A percentile compares a stretch with the other conserved stretches of the same genome.
Evolutionary conservation across 148 eudicot species (phyloP).

Genomic region (Linanthus parryae): DNA sequence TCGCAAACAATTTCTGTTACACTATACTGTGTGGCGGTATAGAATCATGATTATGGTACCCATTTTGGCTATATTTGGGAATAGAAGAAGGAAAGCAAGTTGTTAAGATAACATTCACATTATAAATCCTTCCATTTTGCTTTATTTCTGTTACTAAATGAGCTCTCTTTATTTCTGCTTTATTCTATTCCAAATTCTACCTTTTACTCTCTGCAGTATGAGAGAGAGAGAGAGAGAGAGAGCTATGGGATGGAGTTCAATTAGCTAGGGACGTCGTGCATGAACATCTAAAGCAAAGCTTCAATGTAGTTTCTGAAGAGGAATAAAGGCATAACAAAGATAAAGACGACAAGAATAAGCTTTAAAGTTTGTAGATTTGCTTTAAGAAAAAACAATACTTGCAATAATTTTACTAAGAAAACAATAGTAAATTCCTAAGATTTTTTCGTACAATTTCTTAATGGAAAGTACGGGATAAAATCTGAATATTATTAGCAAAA

Average conservation of each 20-base stretch:
- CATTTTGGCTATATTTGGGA: neutral
- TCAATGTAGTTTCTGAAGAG: conserved; percentile 18
- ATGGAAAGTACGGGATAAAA: too few species aligned
- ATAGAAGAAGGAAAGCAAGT: neutral
- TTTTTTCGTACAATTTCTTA: too few species aligned
- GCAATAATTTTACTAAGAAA: too few species aligned
- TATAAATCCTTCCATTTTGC: neutral
- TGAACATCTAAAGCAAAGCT: conserved; percentile 9
- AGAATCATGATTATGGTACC: neutral
- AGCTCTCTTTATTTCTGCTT: conserved; percentile 16
- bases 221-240: conserved; percentile 12
- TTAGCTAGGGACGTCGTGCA: neutral
- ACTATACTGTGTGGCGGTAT: too few species aligned
- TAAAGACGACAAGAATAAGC: conserved; percentile 20
- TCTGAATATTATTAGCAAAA: too few species aligned
- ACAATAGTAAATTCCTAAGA: too few species aligned
- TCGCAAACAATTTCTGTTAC: too few species aligned
- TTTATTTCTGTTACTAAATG: neutral
- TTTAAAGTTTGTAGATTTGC: conserved; percentile 2
- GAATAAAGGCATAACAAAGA: conserved; percentile 14
- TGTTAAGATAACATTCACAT: neutral
- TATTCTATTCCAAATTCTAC: conserved; percentile 10
- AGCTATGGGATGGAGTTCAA: neutral
- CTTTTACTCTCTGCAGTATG: conserved; percentile 8
- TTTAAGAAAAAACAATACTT: neutral